Evolutionary conservation across 148 eudicot species (phyloP).

Genomic region (Suaeda aralocaspica): DNA sequence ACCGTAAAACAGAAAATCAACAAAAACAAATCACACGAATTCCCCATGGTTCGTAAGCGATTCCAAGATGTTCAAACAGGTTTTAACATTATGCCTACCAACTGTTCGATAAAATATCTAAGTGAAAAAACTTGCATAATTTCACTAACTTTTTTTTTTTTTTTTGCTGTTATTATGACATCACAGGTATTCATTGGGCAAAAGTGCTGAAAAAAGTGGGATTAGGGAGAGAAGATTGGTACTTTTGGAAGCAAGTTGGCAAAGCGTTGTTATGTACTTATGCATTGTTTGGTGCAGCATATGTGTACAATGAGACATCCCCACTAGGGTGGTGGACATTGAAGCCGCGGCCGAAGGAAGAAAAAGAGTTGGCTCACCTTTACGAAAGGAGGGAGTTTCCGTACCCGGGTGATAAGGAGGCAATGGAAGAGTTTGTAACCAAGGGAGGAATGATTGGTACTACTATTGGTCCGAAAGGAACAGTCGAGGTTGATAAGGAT

Average conservation of each 20-base stretch:
- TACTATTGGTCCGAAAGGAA: constrained; percentile 78
- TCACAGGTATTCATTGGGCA: constrained; percentile 35
- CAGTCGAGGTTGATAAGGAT: constrained; percentile 62
- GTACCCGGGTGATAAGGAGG: constrained; percentile 87
- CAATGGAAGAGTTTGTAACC: constrained; percentile 78
- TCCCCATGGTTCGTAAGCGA: constrained; percentile 58
- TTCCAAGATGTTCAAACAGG: constrained; percentile 40
- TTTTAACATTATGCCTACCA: constrained; percentile 27
- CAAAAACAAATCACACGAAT: too few relatives aligned
- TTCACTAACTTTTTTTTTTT: neutral
- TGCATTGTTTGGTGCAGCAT: constrained; percentile 66
- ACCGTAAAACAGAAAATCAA: neutral
- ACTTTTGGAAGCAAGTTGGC: constrained; percentile 88
- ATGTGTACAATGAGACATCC: constrained; percentile 82
- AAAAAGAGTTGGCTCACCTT: constrained; percentile 75
- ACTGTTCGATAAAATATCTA: constrained; percentile 45
- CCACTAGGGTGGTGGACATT: constrained; percentile 97
- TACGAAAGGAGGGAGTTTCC: constrained; percentile 78
- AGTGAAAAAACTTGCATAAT: neutral
- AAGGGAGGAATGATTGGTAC: constrained; percentile 98
- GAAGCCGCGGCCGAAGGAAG: constrained; percentile 84
- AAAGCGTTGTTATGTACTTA: constrained; percentile 73
- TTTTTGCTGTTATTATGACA: neutral
- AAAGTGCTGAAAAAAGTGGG: constrained; percentile 60
- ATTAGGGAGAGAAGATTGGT: constrained; percentile 66